Base-by-base conservation (phyloP, 192 early-diverging fungal genomes). In the Entrophospora sp. region DNA sequence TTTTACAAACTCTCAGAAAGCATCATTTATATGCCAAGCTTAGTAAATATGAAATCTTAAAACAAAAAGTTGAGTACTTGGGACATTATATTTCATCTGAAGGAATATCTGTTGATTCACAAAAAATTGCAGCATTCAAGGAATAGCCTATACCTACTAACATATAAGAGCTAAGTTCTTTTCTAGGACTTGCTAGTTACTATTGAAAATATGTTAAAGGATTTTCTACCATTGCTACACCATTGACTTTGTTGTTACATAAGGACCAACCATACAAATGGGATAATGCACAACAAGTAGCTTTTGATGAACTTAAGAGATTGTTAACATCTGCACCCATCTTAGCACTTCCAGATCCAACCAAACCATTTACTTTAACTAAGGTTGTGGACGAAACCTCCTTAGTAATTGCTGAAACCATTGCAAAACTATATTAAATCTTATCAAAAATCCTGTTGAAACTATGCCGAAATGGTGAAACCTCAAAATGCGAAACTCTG, bases 111-210 rank as follows among this genome's bases (percentile, higher is more conserved):
- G 61, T 69, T 37, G 44, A 68, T 27, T 62, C 28, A 45, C 70
- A 3, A 8, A 44, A 0, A 49, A 70, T 0, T 68, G 63, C 66
- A 1, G 52, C 0, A 18, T 30, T 0, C 69, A 67, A 14, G 46
- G 37, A 18, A 71, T n/a, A n/a, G n/a, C n/a, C n/a, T n/a, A n/a
- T n/a, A n/a, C n/a, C n/a, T n/a, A n/a, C n/a, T n/a, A n/a, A 53
- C 48, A 49, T 20, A 1, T 35, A 55, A 5, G 63, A 71, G n/a
- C 25, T 75, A 14, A 52, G 61, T 6, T 46, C 61, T 16, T 77
- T 81, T 46, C 44, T 75, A 0, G 78, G 78, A 0, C 36, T 70
- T 14, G 48, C 71, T 2, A 74, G 73, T 22, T 78, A 69, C 28
- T 77, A 77, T 59, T 51, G 69, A 5, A 43, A 64, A 4, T 77